A percentile compares a stretch with the other conserved stretches of the same genome.
phyloP scores from a whole-genome alignment of 2,329 filamentous ascomycete species.

The Diaporthe australafricana region DNA sequence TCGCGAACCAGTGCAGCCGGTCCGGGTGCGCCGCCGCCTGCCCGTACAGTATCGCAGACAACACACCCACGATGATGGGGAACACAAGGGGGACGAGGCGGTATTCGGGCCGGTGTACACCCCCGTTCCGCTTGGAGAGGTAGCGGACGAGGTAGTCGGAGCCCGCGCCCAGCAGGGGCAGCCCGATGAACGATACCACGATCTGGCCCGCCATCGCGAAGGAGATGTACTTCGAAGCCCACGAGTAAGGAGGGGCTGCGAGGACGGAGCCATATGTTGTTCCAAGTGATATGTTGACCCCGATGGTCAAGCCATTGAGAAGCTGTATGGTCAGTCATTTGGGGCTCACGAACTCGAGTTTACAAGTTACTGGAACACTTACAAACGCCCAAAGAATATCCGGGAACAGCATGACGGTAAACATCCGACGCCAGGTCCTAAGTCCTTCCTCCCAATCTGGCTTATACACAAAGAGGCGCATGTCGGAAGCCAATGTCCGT shows the following conservation, averaged over 20 bases:
- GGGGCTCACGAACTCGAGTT: not conserved
- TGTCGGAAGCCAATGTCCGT: slow-evolving; percentile 31
- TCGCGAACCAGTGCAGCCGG: slow-evolving; percentile 49
- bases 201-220: slow-evolving; percentile 53
- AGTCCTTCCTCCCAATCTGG: slow-evolving; percentile 33
- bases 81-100: slow-evolving; percentile 50
- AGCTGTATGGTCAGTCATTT: slow-evolving; percentile 1
- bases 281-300: slow-evolving; percentile 55
- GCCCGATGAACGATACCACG: slow-evolving; percentile 46
- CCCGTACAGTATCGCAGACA: slow-evolving; percentile 53
- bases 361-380: not conserved
- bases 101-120: slow-evolving; percentile 55
- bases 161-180: slow-evolving; percentile 53
- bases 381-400: slow-evolving; percentile 12
- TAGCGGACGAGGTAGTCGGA: slow-evolving; percentile 51
- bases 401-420: slow-evolving; percentile 14
- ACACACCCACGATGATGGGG: slow-evolving; percentile 51
- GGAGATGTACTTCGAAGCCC: slow-evolving; percentile 47
- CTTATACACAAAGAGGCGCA: slow-evolving; percentile 32
- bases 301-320: slow-evolving; percentile 38
- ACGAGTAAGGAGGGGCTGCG: slow-evolving; percentile 50
- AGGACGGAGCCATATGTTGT: slow-evolving; percentile 54
- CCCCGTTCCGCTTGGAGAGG: slow-evolving; percentile 49
- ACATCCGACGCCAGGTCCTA: slow-evolving; percentile 27
- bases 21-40: slow-evolving; percentile 49